phyloP scores from a whole-genome alignment of 306 rosid genomes.

The Fragaria ananassa region DNA sequence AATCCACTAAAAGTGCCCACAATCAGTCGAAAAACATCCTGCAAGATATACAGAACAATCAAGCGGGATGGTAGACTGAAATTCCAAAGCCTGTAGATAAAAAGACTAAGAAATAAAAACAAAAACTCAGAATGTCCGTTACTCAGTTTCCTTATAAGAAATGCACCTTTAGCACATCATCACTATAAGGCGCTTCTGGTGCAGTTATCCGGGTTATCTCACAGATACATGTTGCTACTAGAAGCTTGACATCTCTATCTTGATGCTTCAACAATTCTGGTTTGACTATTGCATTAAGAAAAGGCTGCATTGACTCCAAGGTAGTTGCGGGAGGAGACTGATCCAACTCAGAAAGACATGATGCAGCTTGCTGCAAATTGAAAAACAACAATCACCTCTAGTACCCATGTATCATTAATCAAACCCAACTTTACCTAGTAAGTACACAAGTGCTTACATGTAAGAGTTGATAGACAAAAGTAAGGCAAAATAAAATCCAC shows the following conservation, averaged over 20 bases:
- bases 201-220: conserved; percentile 99
- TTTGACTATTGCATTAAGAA: conserved; percentile 69
- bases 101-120: not conserved
- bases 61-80: conserved; percentile 17
- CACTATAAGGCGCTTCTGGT: conserved; percentile 93
- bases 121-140: conserved; percentile 21
- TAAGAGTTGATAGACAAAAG: not conserved
- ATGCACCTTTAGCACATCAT: conserved; percentile 81
- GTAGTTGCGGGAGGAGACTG: conserved; percentile 76
- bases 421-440: conserved; percentile 1
- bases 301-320: conserved; percentile 83
- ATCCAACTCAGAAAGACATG: conserved; percentile 85
- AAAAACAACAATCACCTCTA: conserved; percentile 18
- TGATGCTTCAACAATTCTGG: conserved; percentile 91
- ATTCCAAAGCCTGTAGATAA: conserved; percentile 14
- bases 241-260: conserved; percentile 93
- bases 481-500: not conserved
- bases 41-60: conserved; percentile 40
- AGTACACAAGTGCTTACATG: not conserved
- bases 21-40: conserved; percentile 86
- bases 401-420: not conserved
- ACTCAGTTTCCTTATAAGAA: conserved; percentile 17
- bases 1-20: conserved; percentile 89
- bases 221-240: conserved; percentile 88
- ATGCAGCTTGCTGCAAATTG: conserved; percentile 77